phyloP scores from a whole-genome alignment of 2,329 filamentous ascomycete species.

The Apiospora sp. region DNA sequence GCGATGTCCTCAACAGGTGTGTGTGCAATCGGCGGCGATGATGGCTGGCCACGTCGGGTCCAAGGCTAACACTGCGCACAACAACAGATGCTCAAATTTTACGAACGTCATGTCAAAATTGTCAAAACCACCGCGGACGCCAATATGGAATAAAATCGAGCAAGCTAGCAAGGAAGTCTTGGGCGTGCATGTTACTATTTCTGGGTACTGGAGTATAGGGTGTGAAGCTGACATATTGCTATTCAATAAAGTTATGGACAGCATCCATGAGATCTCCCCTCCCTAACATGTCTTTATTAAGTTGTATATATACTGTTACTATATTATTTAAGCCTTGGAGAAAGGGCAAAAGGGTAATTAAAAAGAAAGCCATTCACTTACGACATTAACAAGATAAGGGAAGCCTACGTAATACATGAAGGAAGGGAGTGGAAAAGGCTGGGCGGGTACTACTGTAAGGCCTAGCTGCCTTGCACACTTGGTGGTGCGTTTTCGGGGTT shows the following conservation, averaged over 20 bases:
- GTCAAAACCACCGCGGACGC: constrained; percentile 44
- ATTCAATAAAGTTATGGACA: background rate
- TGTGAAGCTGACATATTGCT: background rate
- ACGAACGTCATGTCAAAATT: constrained; percentile 65
- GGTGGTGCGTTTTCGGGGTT: background rate
- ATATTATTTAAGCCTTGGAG: background rate
- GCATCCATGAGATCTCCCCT: background rate
- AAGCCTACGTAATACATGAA: background rate
- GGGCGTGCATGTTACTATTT: background rate
- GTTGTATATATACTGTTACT: background rate
- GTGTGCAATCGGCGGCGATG: constrained; percentile 27
- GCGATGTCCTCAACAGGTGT: constrained; percentile 80
- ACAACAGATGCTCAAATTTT: constrained; percentile 65
- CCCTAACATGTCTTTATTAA: background rate
- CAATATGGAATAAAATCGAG: background rate
- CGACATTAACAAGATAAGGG: background rate
- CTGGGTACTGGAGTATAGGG: background rate
- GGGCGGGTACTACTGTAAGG: background rate
- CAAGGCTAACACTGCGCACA: background rate
- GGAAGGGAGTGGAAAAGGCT: background rate
- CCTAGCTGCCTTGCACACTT: background rate
- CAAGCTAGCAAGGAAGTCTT: background rate
- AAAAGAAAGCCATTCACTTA: background rate
- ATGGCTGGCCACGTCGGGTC: background rate
- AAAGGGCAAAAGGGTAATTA: background rate